Conservation (phyloP, 306 rosid species). For the Abrus pulchellus region DNA sequence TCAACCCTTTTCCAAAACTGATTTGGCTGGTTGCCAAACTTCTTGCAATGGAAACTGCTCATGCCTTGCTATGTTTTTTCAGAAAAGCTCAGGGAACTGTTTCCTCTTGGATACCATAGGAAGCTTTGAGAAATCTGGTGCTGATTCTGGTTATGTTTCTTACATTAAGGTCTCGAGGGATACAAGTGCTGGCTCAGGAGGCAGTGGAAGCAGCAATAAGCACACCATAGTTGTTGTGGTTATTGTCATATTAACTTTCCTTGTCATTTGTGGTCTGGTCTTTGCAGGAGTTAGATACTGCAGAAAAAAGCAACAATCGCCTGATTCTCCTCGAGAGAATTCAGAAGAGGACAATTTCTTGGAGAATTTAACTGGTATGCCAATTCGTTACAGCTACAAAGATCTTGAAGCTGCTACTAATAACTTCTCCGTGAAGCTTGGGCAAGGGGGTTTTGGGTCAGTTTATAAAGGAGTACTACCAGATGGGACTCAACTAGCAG, state of each 20-base stretch:
- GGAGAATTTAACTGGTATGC: slow-evolving; percentile 78
- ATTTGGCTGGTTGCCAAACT: slow-evolving; percentile 68
- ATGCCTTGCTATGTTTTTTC: slow-evolving; percentile 85
- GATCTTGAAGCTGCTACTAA: slow-evolving; percentile 85
- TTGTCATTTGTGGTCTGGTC: slow-evolving; percentile 60
- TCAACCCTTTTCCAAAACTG: slow-evolving; percentile 66
- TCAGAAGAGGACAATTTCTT: slow-evolving; percentile 93
- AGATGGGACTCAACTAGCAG: slow-evolving; percentile 84
- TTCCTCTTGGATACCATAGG: slow-evolving; percentile 78
- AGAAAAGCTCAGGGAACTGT: slow-evolving; percentile 75
- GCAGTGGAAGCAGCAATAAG: slow-evolving; percentile 51
- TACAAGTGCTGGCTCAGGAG: slow-evolving; percentile 49
- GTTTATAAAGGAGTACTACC: slow-evolving; percentile 80
- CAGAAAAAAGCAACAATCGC: slow-evolving; percentile 56
- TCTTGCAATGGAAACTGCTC: slow-evolving; percentile 78
- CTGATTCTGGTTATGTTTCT: slow-evolving; percentile 68
- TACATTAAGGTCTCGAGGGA: slow-evolving; percentile 67
- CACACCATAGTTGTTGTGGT: slow-evolving; percentile 62
- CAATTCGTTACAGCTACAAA: slow-evolving; percentile 74
- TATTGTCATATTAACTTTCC: slow-evolving; percentile 60
- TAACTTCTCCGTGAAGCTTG: slow-evolving; percentile 82
- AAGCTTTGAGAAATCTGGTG: slow-evolving; percentile 63
- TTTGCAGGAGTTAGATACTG: slow-evolving; percentile 61
- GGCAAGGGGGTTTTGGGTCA: slow-evolving; percentile 94
- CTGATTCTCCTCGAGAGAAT: slow-evolving; percentile 57